Evolutionary conservation across 2,329 filamentous ascomycete genomes (phyloP).

Genomic region (Elsinoe australis): DNA sequence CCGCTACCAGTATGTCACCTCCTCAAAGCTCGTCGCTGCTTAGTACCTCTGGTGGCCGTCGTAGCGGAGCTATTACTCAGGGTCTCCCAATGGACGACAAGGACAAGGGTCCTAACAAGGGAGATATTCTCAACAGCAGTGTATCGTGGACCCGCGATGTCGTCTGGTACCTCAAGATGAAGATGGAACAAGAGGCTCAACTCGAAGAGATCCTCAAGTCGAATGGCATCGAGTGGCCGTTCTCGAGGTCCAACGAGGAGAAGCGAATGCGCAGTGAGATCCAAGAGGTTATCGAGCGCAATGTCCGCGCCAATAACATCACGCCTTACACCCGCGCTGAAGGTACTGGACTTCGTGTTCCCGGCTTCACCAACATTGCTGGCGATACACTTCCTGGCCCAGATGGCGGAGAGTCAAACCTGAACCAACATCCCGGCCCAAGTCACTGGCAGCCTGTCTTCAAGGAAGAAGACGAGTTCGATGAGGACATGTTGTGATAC

Average conservation of each 20-base stretch:
- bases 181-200: conserved; percentile 82
- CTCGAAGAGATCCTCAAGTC: conserved; percentile 66
- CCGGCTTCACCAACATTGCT: conserved; percentile 84
- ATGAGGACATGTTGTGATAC: conserved; percentile 44
- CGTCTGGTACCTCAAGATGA: conserved; percentile 92
- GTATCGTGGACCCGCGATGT: conserved; percentile 96
- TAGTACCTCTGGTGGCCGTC: conserved; percentile 73
- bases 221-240: conserved; percentile 68
- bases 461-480: conserved; percentile 91
- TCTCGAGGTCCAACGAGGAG: conserved; percentile 83
- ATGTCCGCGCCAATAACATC: conserved; percentile 44
- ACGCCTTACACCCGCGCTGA: conserved; percentile 65
- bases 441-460: conserved; percentile 48
- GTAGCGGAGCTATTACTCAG: conserved; percentile 83
- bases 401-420: conserved; percentile 43
- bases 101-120: conserved; percentile 97
- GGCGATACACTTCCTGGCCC: conserved; percentile 64
- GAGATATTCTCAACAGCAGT: conserved; percentile 92
- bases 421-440: conserved; percentile 39
- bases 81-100: conserved; percentile 92
- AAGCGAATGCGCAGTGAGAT: conserved; percentile 92
- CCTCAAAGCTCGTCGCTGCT: conserved; percentile 81
- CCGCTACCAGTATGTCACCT: conserved; percentile 57
- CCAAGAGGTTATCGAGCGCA: conserved; percentile 76
- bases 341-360: conserved; percentile 81